phyloP scores from a whole-genome alignment of 176 grass and related monocot species.

The Triticum turgidum region DNA sequence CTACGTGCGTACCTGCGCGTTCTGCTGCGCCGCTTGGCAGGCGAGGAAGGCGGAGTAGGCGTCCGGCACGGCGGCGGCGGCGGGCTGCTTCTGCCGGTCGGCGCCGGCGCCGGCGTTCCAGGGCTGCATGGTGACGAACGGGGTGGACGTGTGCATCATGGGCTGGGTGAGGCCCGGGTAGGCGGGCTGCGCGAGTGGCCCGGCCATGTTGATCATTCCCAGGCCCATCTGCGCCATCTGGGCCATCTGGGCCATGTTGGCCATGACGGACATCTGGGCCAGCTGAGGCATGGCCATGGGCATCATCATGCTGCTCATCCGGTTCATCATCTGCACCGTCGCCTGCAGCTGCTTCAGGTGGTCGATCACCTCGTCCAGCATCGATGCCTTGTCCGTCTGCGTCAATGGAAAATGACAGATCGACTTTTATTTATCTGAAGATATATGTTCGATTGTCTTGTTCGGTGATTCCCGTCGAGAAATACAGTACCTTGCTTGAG shows the following conservation, averaged over 20 bases:
- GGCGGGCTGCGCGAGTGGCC: conserved; percentile 33
- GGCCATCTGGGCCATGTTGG: conserved; percentile 75
- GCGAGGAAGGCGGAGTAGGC: conserved; percentile 58
- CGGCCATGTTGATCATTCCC: conserved; percentile 62
- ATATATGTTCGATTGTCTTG: background rate
- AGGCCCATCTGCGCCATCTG: conserved; percentile 73
- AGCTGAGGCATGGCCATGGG: conserved; percentile 74
- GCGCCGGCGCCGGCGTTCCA: conserved; percentile 30
- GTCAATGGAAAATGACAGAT: background rate
- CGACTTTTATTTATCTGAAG: background rate
- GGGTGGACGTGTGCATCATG: conserved; percentile 41
- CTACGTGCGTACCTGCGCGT: conserved; percentile 30
- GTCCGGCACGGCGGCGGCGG: conserved; percentile 29
- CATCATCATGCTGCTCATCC: conserved; percentile 87
- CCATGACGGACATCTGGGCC: conserved; percentile 71
- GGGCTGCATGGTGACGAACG: conserved; percentile 33
- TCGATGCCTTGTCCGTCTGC: conserved; percentile 95
- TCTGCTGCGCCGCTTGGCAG: conserved; percentile 51
- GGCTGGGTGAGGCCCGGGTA: conserved; percentile 44
- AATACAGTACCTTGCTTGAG: conserved; percentile 70
- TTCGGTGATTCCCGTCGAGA: background rate
- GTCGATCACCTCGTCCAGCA: conserved; percentile 96
- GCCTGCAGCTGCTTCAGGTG: conserved; percentile 94
- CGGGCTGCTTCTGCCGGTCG: conserved; percentile 34
- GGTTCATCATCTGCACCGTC: conserved; percentile 78